phyloP scores from a whole-genome alignment of 257 asterid species.

The Misopates orontium region DNA sequence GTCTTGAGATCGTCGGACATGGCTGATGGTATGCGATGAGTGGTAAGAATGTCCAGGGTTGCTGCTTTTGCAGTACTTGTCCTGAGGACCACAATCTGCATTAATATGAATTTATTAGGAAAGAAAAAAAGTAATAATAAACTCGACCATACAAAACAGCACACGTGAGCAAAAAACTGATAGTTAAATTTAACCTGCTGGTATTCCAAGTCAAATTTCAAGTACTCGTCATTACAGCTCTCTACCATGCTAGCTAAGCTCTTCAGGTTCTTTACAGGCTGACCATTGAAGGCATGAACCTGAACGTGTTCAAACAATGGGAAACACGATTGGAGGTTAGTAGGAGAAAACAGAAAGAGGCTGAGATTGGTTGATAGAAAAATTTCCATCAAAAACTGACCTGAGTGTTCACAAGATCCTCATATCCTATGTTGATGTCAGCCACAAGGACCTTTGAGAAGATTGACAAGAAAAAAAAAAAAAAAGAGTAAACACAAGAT shows the following conservation, averaged over 20 bases:
- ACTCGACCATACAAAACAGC: too few species aligned
- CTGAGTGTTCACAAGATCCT: conserved; percentile 98
- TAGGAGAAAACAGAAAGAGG: too few species aligned
- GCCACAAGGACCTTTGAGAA: conserved; percentile 82
- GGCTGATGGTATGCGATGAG: conserved; percentile 91
- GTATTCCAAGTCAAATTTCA: conserved; percentile 85
- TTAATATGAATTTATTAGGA: neutral
- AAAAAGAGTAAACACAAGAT: conserved; percentile 16
- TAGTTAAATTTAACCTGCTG: conserved; percentile 55
- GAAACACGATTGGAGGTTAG: too few species aligned
- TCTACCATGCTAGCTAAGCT: conserved; percentile 88
- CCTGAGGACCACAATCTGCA: conserved; percentile 81
- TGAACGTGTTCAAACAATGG: conserved; percentile 25
- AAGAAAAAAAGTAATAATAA: neutral
- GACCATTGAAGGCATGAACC: conserved; percentile 84
- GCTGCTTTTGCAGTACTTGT: conserved; percentile 81
- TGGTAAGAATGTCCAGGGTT: conserved; percentile 79
- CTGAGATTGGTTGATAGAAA: too few species aligned
- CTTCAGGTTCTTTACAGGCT: conserved; percentile 85
- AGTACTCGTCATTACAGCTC: conserved; percentile 68
- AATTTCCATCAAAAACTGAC: conserved; percentile 31
- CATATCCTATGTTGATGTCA: conserved; percentile 92
- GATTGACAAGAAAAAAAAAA: conserved; percentile 21
- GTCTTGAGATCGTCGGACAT: conserved; percentile 84
- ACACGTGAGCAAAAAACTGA: neutral